Conservation (phyloP, 306 rosid genomes). For the Fagus sylvatica region DNA sequence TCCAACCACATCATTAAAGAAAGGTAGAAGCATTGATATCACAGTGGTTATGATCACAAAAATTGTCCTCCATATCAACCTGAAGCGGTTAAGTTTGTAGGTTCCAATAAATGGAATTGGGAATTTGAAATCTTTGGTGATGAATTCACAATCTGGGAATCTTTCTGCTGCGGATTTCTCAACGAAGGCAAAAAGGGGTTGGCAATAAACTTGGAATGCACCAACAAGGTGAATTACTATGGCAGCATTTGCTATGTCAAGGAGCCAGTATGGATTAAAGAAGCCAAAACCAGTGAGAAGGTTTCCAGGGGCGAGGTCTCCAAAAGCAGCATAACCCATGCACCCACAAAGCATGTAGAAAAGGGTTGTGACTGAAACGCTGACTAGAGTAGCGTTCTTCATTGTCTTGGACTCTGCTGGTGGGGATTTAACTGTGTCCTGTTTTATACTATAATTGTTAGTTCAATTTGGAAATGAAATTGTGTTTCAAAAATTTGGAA, state of each 20-base stretch:
- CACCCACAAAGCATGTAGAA: conserved; percentile 90
- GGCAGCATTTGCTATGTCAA: conserved; percentile 81
- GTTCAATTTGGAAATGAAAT: neutral
- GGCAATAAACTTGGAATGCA: conserved; percentile 76
- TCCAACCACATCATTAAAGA: conserved; percentile 69
- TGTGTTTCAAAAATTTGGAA: neutral
- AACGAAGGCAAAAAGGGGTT: conserved; percentile 70
- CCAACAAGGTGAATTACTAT: conserved; percentile 82
- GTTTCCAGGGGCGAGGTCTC: conserved; percentile 72
- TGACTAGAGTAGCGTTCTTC: conserved; percentile 56
- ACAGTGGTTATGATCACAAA: conserved; percentile 55
- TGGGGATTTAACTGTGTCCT: conserved; percentile 73
- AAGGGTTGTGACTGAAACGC: conserved; percentile 56
- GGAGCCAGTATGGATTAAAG: conserved; percentile 74
- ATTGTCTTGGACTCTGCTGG: conserved; percentile 75
- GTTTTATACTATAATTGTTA: conserved; percentile 12
- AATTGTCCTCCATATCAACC: conserved; percentile 61
- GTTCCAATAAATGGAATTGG: conserved; percentile 25
- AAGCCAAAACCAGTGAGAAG: conserved; percentile 75
- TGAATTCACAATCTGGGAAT: conserved; percentile 49
- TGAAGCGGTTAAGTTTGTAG: conserved; percentile 59
- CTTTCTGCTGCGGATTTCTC: conserved; percentile 38
- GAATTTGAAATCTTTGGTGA: conserved; percentile 42
- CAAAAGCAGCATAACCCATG: conserved; percentile 76
- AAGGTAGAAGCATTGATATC: conserved; percentile 70